A percentile compares a stretch with the other conserved stretches of the same genome.
Conservation (phyloP, 805 yeast species). For the Jamesozyma lodderae region DNA sequence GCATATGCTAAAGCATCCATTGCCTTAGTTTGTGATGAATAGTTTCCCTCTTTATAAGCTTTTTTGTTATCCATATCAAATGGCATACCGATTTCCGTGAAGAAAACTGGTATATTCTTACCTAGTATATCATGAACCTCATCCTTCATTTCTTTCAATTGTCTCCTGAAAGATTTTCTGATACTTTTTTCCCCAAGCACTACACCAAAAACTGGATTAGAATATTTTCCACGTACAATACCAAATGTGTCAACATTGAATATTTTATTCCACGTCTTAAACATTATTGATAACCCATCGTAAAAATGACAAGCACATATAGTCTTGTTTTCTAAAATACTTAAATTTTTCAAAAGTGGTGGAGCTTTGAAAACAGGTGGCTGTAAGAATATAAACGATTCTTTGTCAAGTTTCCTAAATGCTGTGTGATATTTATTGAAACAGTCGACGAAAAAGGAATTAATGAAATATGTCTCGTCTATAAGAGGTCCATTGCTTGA, state of each 20-base stretch:
- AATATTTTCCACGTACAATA: conserved; percentile 67
- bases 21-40: conserved; percentile 67
- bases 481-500: conserved; percentile 29
- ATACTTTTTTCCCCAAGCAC: conserved; percentile 79
- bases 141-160: conserved; percentile 52
- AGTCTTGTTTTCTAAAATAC: conserved; percentile 52
- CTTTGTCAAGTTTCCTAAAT: conserved; percentile 39
- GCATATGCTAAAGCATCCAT: conserved; percentile 76
- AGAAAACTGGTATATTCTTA: conserved; percentile 52
- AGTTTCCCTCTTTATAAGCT: conserved; percentile 61
- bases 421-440: conserved; percentile 42
- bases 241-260: conserved; percentile 89
- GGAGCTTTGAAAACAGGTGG: conserved; percentile 77
- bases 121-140: conserved; percentile 65
- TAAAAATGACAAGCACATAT: conserved; percentile 85
- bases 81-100: conserved; percentile 97
- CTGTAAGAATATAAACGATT: conserved; percentile 56
- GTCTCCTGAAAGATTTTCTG: conserved; percentile 59
- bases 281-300: conserved; percentile 90
- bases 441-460: conserved; percentile 54
- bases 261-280: conserved; percentile 74
- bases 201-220: conserved; percentile 61
- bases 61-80: conserved; percentile 82
- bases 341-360: conserved; percentile 48
- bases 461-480: conserved; percentile 49